Base-by-base conservation (phyloP, 306 rosid species). In the Sesbania bispinosa region DNA sequence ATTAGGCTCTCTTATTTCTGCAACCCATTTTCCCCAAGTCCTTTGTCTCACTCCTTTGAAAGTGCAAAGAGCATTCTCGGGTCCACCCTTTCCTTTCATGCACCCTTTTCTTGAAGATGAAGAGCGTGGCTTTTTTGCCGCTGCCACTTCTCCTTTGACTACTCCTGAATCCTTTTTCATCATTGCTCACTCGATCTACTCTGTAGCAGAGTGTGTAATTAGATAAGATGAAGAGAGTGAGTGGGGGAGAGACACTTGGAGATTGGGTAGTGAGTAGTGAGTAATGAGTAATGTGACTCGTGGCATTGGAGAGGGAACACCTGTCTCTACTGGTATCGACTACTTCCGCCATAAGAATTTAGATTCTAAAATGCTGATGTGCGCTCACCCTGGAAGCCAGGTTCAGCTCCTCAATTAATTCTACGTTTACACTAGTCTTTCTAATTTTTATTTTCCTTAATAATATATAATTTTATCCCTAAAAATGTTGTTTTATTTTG, bases 11-110 rank as follows among this genome's bases (percentile, higher is more conserved):
- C 77, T 7, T n/a, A 73, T 73, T 73, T 73, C 77, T 0, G 62
- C 29, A 10, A 73, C 77, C 77, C 77, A 46, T 47, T 73, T 73
- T 43, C 76, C 76, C 76, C 76, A 71, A 18, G 67, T 71, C 33
- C 58, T 71, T 6, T 71, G 76, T 8, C 76, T 70, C 32, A 70
- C 76, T 42, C 76, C 76, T 39, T 6, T 71, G 35, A 42, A 71
- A 3, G 41, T 57, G 67, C 76, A 71, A 16, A 29, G 1, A 2
- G 58, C 76, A 58, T 71, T 71, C 35, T 71, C 24, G 0, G 76
- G 67, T 29, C 76, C 76, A 0, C 67, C 76, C 1, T 71, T 71
- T 13, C 67, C 33, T 57, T 24, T 42, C 10, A n/a, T n/a, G n/a
- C n/a, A n/a, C n/a, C n/a, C n/a, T n/a, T n/a, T n/a, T n/a, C n/a